Base-by-base conservation (phyloP, 257 asterid genomes). In the Solanum tarapatanum region DNA sequence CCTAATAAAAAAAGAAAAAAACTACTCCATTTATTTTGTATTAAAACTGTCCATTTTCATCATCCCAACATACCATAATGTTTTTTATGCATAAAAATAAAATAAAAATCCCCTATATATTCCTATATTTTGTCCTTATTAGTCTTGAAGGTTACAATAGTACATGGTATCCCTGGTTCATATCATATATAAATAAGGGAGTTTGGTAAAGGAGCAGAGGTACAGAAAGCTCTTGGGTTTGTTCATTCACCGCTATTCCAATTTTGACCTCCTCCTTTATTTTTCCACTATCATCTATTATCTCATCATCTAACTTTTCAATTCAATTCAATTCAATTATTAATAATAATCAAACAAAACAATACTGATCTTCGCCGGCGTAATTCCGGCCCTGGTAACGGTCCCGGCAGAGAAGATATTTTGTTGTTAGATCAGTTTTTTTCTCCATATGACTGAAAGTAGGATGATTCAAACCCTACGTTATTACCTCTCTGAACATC, bases 401-500 rank as follows among this genome's bases (percentile, higher is more conserved):
- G 39, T 68, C 36, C 43, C 26, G 43, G 79, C 26, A 32, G 79
- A 32, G 43, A 32, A 70, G n/a, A 72, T 72, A 72, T 17, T 16
- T 32, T 58, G 73, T 64, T 68, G 37, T 39, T 12, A 37, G 1
- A 41, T 77, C 85, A 45, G 55, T 17, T 17, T 43, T 43, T 43
- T 48, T 28, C 9, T 79, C n/a, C 30, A 84, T 60, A 66, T 35
- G 77, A 33, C 48, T 83, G 88, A 69, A 11, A 84, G 9, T 17
- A 33, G 89, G 91, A 83, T 88, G 86, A 87, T 89, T 72, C 91
- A 87, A 55, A 55, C 84, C 87, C 21, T 91, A 41, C 87, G 91
- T 39, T 94, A 91, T 89, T 92, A 95, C 89, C 93, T 96, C 43
- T 90, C 99, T 35, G 97, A 96, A 90, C 99, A 96, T 83, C 99